phyloP scores from a whole-genome alignment of 2,329 filamentous ascomycete genomes.

The Orbilia quercus region DNA sequence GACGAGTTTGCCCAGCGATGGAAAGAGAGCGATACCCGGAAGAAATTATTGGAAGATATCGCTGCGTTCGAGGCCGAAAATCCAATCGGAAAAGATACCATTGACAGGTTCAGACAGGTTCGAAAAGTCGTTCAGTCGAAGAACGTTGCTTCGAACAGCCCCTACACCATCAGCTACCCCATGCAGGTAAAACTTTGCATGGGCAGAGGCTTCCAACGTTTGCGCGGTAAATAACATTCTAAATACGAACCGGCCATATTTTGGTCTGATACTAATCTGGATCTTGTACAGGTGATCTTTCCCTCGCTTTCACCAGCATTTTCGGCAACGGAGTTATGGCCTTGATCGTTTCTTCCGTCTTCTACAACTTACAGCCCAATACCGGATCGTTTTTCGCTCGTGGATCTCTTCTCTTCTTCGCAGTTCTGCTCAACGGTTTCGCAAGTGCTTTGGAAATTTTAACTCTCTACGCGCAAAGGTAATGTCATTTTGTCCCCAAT shows the following conservation, averaged over 20 bases:
- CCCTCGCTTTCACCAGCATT: constrained; percentile 75
- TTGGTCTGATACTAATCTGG: neutral
- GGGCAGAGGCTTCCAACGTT: constrained; percentile 80
- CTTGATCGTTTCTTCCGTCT: constrained; percentile 81
- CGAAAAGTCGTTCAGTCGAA: constrained; percentile 57
- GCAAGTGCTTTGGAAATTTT: constrained; percentile 80
- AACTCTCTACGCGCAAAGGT: constrained; percentile 84
- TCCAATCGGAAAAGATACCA: constrained; percentile 61
- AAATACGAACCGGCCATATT: neutral
- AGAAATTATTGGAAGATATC: constrained; percentile 66
- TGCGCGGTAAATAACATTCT: constrained; percentile 67
- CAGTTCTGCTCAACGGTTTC: constrained; percentile 86
- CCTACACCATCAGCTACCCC: constrained; percentile 80
- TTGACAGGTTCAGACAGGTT: constrained; percentile 63
- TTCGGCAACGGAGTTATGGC: constrained; percentile 80
- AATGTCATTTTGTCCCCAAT: constrained; percentile 22
- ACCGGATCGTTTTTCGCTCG: constrained; percentile 81
- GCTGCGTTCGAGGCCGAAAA: constrained; percentile 67
- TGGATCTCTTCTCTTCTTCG: constrained; percentile 85
- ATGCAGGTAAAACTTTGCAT: constrained; percentile 84
- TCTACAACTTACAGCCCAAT: constrained; percentile 76
- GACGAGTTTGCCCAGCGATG: constrained; percentile 72
- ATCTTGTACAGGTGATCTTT: constrained; percentile 70
- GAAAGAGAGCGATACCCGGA: constrained; percentile 63
- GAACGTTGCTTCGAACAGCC: constrained; percentile 61